Evolutionary conservation across 805 yeast genomes (phyloP).

Genomic region (Candida verbasci): DNA sequence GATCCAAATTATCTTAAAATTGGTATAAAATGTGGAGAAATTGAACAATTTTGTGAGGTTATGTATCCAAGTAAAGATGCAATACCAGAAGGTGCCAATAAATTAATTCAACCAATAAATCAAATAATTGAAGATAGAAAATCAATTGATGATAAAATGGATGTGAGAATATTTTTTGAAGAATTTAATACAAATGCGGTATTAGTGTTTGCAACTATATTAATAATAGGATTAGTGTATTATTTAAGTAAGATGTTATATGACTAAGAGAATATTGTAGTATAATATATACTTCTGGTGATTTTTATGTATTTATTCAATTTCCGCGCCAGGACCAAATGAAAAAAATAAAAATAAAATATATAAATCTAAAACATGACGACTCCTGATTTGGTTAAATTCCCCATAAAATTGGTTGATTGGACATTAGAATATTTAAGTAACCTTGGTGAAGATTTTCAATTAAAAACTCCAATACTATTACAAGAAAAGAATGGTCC

Average conservation of each 20-base stretch:
- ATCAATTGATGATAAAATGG: slow-evolving; percentile 28
- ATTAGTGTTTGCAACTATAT: background rate
- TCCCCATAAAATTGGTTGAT: slow-evolving; percentile 9
- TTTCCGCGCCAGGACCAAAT: too few species aligned
- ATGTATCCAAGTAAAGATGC: slow-evolving; percentile 56
- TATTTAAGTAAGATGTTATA: background rate
- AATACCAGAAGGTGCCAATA: slow-evolving; percentile 50
- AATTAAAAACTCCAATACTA: slow-evolving; percentile 49
- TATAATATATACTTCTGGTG: too few species aligned
- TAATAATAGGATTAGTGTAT: background rate
- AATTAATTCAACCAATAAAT: slow-evolving; percentile 32
- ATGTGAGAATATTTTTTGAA: slow-evolving; percentile 8
- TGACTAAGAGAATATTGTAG: too few species aligned
- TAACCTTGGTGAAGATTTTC: slow-evolving; percentile 10
- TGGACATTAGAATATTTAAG: slow-evolving; percentile 10
- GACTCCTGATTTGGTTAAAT: slow-evolving; percentile 5
- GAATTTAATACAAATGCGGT: slow-evolving; percentile 5
- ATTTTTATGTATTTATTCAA: too few species aligned
- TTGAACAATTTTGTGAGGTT: slow-evolving; percentile 81
- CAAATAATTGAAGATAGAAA: slow-evolving; percentile 34
- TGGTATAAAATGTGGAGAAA: slow-evolving; percentile 81
- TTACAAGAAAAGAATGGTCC: slow-evolving; percentile 85
- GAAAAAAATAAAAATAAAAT: too few species aligned
- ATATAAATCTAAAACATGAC: too few species aligned
- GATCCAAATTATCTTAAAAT: slow-evolving; percentile 86